Evolutionary conservation across 768 basidiomycete genomes (phyloP).

Genomic region (Mycena metata): DNA sequence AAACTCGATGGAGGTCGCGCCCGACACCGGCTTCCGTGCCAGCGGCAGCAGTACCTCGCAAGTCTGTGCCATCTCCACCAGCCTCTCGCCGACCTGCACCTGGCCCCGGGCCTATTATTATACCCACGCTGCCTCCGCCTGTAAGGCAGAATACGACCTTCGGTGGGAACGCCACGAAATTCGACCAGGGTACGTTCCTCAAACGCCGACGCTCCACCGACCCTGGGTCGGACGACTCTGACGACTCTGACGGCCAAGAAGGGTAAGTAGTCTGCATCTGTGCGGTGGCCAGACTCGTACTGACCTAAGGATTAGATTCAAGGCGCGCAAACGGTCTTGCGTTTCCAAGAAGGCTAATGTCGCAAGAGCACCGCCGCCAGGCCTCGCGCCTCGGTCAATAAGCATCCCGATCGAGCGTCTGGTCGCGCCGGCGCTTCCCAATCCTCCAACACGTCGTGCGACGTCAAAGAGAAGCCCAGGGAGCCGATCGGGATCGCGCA

Average conservation of each 20-base stretch:
- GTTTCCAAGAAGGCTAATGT: too few species aligned
- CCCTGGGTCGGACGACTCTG: conserved; percentile 1
- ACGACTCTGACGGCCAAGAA: not conserved
- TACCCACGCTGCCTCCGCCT: not conserved
- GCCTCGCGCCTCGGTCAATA: not conserved
- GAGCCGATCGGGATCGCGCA: not conserved
- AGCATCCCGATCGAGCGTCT: not conserved
- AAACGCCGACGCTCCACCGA: conserved; percentile 19
- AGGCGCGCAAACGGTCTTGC: not conserved
- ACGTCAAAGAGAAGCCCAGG: not conserved
- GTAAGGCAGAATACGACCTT: not conserved
- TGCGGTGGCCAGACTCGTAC: too few species aligned
- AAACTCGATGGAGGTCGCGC: not conserved
- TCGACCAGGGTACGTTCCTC: conserved; percentile 21
- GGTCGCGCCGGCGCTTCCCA: not conserved
- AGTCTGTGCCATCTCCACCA: not conserved
- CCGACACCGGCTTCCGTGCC: not conserved
- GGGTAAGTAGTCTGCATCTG: too few species aligned
- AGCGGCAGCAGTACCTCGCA: not conserved
- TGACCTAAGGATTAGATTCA: not conserved
- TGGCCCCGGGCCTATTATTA: not conserved
- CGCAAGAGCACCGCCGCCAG: not conserved
- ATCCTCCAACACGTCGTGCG: not conserved
- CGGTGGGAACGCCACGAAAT: conserved; percentile 12
- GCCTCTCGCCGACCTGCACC: not conserved